Evolutionary conservation across 768 basidiomycete species (phyloP).

Genomic region (Sutorius australiensis): DNA sequence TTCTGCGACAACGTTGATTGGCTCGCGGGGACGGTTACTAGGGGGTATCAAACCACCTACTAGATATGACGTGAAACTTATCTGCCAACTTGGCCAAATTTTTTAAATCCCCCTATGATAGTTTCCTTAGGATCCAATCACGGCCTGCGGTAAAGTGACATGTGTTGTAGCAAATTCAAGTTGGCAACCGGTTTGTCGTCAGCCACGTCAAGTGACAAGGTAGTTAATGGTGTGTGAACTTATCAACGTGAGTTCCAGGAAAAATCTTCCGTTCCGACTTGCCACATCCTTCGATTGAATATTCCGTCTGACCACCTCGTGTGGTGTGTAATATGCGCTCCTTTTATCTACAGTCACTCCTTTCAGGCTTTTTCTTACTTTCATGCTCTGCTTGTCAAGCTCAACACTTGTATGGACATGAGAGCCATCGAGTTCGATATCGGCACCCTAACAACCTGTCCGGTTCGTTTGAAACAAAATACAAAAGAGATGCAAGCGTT

Average conservation of each 20-base stretch:
- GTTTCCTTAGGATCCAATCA: neutral
- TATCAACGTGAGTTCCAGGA: neutral
- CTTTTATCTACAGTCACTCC: constrained; percentile 23
- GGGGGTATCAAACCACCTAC: no score
- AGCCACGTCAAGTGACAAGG: neutral
- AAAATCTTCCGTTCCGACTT: neutral
- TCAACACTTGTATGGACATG: constrained; percentile 9
- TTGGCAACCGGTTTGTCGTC: neutral
- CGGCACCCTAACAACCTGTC: neutral
- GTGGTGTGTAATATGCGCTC: constrained; percentile 27
- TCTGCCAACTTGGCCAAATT: neutral
- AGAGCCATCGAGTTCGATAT: constrained; percentile 7
- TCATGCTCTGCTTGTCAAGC: constrained; percentile 10
- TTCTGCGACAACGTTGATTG: no score
- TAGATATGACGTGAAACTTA: no score
- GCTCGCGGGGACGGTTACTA: no score
- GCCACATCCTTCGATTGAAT: neutral
- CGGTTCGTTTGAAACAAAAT: neutral
- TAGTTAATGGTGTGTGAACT: neutral
- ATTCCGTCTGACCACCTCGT: neutral
- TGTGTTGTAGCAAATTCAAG: neutral
- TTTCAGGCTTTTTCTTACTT: constrained; percentile 18
- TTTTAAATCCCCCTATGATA: neutral
- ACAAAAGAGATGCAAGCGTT: constrained; percentile 18
- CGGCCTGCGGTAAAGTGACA: neutral